A percentile compares a stretch with the other conserved stretches of the same genome.
Evolutionary conservation across 371 early-diverging fungal genomes (phyloP).

Genomic region (Syncephalis fuscata): DNA sequence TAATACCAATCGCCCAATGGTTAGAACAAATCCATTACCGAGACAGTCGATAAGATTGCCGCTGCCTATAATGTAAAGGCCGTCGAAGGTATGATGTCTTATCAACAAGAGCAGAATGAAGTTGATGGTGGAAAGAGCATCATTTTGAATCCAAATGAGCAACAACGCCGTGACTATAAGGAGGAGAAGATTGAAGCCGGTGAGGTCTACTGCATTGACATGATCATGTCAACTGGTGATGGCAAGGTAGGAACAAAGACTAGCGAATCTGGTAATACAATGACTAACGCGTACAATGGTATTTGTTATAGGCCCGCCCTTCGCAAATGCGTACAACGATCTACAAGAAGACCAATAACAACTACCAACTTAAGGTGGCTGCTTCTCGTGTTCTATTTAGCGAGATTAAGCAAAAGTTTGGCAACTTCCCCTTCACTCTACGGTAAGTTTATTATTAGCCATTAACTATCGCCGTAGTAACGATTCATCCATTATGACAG

Average conservation of each 20-base stretch:
- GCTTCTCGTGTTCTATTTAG: slow-evolving; percentile 58
- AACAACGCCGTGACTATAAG: slow-evolving; percentile 55
- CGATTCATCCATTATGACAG: no score
- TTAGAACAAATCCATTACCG: slow-evolving; percentile 59
- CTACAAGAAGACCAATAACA: slow-evolving; percentile 75
- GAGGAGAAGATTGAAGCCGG: slow-evolving; percentile 62
- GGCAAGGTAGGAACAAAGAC: no score
- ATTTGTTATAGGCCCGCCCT: slow-evolving; percentile 20
- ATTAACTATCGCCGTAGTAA: no score
- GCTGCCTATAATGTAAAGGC: slow-evolving; percentile 69
- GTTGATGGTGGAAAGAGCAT: slow-evolving; percentile 85
- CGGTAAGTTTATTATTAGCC: no score
- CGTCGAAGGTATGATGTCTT: slow-evolving; percentile 82
- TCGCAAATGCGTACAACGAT: slow-evolving; percentile 70
- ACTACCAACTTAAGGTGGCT: slow-evolving; percentile 79
- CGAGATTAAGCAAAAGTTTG: slow-evolving; percentile 65
- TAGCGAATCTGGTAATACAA: no score
- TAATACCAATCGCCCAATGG: not conserved
- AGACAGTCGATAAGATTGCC: slow-evolving; percentile 62
- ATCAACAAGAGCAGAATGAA: slow-evolving; percentile 71
- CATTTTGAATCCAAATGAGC: slow-evolving; percentile 76
- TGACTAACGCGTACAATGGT: not conserved
- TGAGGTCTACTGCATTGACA: slow-evolving; percentile 76
- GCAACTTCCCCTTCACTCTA: slow-evolving; percentile 77
- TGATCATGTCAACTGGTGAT: slow-evolving; percentile 72